These are phyloP conservation scores for Russula griseocarnosa DNA, from an alignment of 768 basidiomycete genomes.

Conservation along the genomic window DNA sequence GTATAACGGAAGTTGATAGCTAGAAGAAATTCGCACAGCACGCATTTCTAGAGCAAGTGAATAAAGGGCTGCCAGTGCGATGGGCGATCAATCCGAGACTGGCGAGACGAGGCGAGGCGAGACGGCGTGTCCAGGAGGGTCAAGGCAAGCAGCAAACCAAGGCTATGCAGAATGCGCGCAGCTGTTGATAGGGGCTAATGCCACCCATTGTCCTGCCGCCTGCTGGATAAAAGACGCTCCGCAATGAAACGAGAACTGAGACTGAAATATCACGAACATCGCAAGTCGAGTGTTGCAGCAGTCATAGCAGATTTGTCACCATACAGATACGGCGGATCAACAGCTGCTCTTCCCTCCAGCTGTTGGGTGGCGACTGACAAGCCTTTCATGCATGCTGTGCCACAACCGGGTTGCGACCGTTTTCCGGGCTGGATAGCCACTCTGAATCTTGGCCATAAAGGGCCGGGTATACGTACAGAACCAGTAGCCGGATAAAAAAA, in stretches of 20 bases:
- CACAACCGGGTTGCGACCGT: neutral
- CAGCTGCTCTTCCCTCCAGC: too few relatives aligned
- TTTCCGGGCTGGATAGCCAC: neutral
- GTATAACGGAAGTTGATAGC: constrained; percentile 11
- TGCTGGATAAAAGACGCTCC: constrained; percentile 10
- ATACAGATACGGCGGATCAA: neutral
- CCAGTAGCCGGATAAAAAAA: neutral
- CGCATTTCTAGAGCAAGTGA: constrained; percentile 15
- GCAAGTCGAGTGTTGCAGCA: too few relatives aligned
- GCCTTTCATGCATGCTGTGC: neutral
- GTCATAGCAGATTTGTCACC: neutral
- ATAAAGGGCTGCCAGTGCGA: neutral
- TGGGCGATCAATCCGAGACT: constrained; percentile 10
- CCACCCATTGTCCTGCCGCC: constrained; percentile 2
- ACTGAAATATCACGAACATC: neutral
- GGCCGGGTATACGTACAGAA: neutral
- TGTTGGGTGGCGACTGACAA: neutral
- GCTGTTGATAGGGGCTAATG: constrained; percentile 18
- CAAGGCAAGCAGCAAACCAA: constrained; percentile 8
- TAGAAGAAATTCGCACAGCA: constrained; percentile 22
- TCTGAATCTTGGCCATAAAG: neutral
- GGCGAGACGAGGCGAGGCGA: constrained; percentile 1
- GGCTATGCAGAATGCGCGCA: constrained; percentile 11
- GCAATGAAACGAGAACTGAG: neutral
- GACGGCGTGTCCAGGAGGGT: neutral